Evolutionary conservation across 169 alveolate species (phyloP), one percentile per base, ranked within the genome.

Genomic region (Cryptosporidium meleagridis): DNA sequence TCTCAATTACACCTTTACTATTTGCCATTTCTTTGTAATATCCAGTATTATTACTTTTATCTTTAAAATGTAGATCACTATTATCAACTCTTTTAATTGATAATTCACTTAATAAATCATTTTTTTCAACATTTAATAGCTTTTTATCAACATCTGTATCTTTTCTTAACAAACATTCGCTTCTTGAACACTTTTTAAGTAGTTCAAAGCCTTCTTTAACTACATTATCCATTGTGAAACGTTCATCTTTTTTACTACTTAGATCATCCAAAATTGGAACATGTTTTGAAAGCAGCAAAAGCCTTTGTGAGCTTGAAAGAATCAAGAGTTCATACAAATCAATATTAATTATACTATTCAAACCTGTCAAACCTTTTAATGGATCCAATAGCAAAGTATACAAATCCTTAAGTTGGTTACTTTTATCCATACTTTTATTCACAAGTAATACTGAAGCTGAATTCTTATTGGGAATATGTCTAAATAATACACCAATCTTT

Each of bases 261-360:
- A 29, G n/a, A 65, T 33, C 33, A 65, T 33, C 51, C 12, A 7
- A 10, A 23, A n/a, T 21, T 37, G 33, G 51, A 18, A 58, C 33
- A 62, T 80, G 52, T 23, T 80, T 80, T n/a, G 59, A 45, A 35
- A 80, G 67, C 4, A 80, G 37, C n/a, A 80, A 31, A 29, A 41
- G 39, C 62, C 75, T 80, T 48, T 80, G 89, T 16, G 55, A 45
- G 10, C 48, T 80, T 1, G 89, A 41, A 18, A 80, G 52, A 45
- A 80, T 80, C 53, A 80, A 44, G 2, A 80, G 67, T 33, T 80
- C 89, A 29, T 62, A 65, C 23, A 80, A 45, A 48, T 80, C 75
- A 10, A 65, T 80, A 31, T 67, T 45, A 26, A 80, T 80, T 16
- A 80, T 62, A 39, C 29, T 35, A 44, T 67, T 80, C 6, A 80